phyloP scores from a whole-genome alignment of 1,284 basidiomycete species.

The Boletellus dicymbophilus region DNA sequence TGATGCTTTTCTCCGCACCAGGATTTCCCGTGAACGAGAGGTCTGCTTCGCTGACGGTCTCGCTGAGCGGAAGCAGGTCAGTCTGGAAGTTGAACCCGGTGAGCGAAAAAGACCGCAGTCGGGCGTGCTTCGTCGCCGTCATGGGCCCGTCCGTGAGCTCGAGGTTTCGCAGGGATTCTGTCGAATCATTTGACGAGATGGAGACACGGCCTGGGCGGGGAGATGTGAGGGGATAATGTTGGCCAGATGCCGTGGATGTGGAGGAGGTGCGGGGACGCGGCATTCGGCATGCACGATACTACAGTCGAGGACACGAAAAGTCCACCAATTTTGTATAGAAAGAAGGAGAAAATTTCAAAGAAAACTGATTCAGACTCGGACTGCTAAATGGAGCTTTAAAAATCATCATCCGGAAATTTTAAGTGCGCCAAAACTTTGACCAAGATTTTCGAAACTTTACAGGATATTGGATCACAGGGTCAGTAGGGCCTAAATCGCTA shows the following conservation, averaged over 20 bases:
- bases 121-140: conserved; percentile 31
- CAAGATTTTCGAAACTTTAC: too few relatives aligned
- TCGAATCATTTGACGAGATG: conserved; percentile 53
- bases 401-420: too few relatives aligned
- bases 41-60: conserved; percentile 71
- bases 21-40: conserved; percentile 41
- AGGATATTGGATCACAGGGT: too few relatives aligned
- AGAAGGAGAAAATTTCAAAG: too few relatives aligned
- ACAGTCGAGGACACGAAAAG: too few relatives aligned
- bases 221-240: conserved; percentile 40
- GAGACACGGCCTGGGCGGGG: conserved; percentile 44
- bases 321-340: too few relatives aligned
- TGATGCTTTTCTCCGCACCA: conserved; percentile 75
- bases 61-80: conserved; percentile 74
- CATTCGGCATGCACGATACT: conserved; percentile 22
- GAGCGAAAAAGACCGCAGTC: conserved; percentile 67
- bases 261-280: conserved; percentile 19
- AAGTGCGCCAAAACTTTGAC: too few relatives aligned
- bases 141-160: conserved; percentile 70
- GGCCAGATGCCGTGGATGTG: conserved; percentile 9
- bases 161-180: conserved; percentile 74
- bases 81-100: conserved; percentile 79
- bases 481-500: too few relatives aligned
- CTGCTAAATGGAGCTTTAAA: too few relatives aligned
- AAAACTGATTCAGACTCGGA: too few relatives aligned